Base-by-base conservation (phyloP, 768 basidiomycete species). In the Boletales sp. region DNA sequence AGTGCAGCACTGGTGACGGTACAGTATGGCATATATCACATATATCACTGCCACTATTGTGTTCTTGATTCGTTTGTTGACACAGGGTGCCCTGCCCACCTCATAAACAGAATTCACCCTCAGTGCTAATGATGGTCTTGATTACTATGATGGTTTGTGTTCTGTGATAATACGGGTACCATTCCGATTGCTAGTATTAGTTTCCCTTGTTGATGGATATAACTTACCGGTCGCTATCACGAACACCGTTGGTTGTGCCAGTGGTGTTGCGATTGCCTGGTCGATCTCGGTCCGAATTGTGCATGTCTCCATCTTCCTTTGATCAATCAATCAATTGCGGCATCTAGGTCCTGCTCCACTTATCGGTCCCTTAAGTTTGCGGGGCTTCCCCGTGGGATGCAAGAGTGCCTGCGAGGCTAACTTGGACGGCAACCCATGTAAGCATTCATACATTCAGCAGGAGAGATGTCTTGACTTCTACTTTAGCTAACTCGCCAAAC, bases 41-140 rank as follows among this genome's bases (percentile, higher is more conserved):
- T 7, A 27, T 31, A 31, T 27, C 31, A 4, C 5, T 1, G 2
- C 41, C 17, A 30, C 30, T n/a, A 14, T 14, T 24, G 36, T 21
- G 12, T 31, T 9, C 38, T 12, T 46, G 42, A 47, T 19, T 44
- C 18, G 46, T 32, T 7, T 53, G 19, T 44, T 7, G 17, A 37
- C 41, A 7, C 10, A 77, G 77, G 83, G 82, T 42, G 76, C 82
- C n/a, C 84, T 84, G 29, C 87, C 86, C 37, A 84, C 80, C 11
- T 76, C 79, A 5, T 69, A 87, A 31, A 86, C 86, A 1, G 84
- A 87, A 56, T 87, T 78, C 69, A 86, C 82, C n/a, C 65, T 87
- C 9, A 73, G 60, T 1, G 59, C 64, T 38, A 7, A 7, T 27
- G 73, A 69, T 13, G 73, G 69, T 43, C 19, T 37, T 1, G 86